phyloP scores from a whole-genome alignment of 1,139 yeast genomes.

The Lodderomyces margitis region DNA sequence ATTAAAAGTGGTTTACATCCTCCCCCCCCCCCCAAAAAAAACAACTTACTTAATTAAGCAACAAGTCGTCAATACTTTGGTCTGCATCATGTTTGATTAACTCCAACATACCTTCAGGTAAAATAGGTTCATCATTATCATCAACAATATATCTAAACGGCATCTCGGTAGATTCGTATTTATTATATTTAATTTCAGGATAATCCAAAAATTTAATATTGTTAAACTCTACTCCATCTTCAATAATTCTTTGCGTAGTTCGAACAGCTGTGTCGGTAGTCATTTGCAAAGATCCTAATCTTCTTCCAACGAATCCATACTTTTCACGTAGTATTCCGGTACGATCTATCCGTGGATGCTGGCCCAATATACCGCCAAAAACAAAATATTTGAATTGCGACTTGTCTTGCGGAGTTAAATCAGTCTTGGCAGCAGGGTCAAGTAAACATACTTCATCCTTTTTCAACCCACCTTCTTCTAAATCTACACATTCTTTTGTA shows the following conservation, averaged over 20 bases:
- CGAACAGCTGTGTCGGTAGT: slow-evolving; percentile 97
- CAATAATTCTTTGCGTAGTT: slow-evolving; percentile 76
- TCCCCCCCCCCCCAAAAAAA: too few relatives aligned
- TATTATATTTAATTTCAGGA: slow-evolving; percentile 87
- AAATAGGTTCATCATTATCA: slow-evolving; percentile 63
- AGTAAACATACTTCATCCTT: slow-evolving; percentile 68
- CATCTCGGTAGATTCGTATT: slow-evolving; percentile 94
- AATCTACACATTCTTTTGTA: slow-evolving; percentile 60
- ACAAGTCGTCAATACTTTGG: slow-evolving; percentile 66
- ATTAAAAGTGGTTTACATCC: slow-evolving; percentile 4
- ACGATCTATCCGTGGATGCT: slow-evolving; percentile 94
- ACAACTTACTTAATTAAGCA: slow-evolving; percentile 21
- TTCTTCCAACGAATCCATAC: slow-evolving; percentile 80
- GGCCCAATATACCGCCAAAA: slow-evolving; percentile 95
- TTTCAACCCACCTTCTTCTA: slow-evolving; percentile 32
- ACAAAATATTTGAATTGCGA: slow-evolving; percentile 76
- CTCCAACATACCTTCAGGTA: slow-evolving; percentile 89
- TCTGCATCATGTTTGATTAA: slow-evolving; percentile 83
- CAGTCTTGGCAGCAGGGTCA: slow-evolving; percentile 82
- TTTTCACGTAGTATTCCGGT: slow-evolving; percentile 81
- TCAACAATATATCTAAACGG: slow-evolving; percentile 88
- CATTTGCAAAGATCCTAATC: slow-evolving; percentile 89
- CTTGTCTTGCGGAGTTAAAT: slow-evolving; percentile 68
- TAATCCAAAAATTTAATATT: slow-evolving; percentile 83
- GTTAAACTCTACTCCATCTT: slow-evolving; percentile 55